Percentiles rank a stretch among this genome's conserved stretches.
Evolutionary conservation across 2,329 filamentous ascomycete species (phyloP).

Genomic region (Stemphylium beticola): DNA sequence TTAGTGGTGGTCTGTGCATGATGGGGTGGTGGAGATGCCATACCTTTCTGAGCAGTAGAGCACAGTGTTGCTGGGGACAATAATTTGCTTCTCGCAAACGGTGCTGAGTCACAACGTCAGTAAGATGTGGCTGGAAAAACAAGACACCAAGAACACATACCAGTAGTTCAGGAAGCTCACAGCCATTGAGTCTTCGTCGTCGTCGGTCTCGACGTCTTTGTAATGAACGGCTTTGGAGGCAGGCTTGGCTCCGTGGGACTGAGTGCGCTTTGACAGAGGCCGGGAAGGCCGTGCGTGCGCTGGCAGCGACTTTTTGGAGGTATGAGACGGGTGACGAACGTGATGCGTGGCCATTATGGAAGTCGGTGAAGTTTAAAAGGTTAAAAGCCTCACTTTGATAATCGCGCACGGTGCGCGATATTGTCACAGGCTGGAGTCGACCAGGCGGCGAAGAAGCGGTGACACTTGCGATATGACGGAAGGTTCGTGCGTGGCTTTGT

Average conservation of each 20-base stretch:
- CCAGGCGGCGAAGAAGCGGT: slow-evolving; percentile 43
- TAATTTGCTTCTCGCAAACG: slow-evolving; percentile 70
- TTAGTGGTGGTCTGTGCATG: slow-evolving; percentile 18
- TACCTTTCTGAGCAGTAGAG: slow-evolving; percentile 71
- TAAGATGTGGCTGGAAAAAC: neutral
- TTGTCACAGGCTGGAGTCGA: slow-evolving; percentile 34
- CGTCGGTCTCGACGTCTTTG: slow-evolving; percentile 39
- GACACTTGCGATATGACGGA: slow-evolving; percentile 49
- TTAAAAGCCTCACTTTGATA: slow-evolving; percentile 41
- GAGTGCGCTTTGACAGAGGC: slow-evolving; percentile 44
- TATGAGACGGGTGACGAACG: slow-evolving; percentile 41
- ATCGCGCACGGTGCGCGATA: slow-evolving; percentile 41
- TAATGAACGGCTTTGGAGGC: slow-evolving; percentile 30
- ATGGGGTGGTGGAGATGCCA: slow-evolving; percentile 26
- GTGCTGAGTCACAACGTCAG: slow-evolving; percentile 53
- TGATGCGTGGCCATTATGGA: slow-evolving; percentile 45
- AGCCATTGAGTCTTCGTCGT: slow-evolving; percentile 59
- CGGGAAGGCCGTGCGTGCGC: slow-evolving; percentile 44
- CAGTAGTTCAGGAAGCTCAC: slow-evolving; percentile 61
- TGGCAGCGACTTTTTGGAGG: slow-evolving; percentile 45
- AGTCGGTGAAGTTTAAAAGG: slow-evolving; percentile 45
- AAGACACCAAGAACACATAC: slow-evolving; percentile 41
- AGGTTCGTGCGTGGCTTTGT: slow-evolving; percentile 48
- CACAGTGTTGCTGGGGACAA: slow-evolving; percentile 64
- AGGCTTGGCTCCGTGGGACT: slow-evolving; percentile 39